These are phyloP conservation scores for Kodamaea ohmeri DNA, from an alignment of 1,139 yeast genomes.

Conservation along the genomic window DNA sequence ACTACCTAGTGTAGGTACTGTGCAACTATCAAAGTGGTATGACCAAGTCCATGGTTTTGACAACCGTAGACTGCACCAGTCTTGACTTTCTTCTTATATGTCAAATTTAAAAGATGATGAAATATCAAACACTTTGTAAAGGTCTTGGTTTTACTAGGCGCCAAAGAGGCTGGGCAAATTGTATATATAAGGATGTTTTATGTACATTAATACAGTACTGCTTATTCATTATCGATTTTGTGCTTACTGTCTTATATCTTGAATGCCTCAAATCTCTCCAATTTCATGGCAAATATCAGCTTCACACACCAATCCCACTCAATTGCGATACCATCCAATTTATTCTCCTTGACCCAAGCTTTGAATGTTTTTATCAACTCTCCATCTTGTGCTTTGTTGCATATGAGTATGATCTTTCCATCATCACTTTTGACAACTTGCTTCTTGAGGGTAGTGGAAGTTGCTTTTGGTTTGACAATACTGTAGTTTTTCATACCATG, in stretches of 20 bases:
- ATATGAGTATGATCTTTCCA: constrained; percentile 29
- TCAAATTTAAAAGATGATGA: background rate
- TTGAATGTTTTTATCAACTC: constrained; percentile 43
- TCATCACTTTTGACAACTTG: constrained; percentile 9
- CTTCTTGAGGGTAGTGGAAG: constrained; percentile 12
- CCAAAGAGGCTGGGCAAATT: too few relatives aligned
- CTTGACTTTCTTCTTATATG: background rate
- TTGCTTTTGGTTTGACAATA: constrained; percentile 24
- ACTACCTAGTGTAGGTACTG: too few relatives aligned
- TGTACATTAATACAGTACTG: too few relatives aligned
- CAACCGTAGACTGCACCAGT: background rate
- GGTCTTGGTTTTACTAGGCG: too few relatives aligned
- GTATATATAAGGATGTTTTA: too few relatives aligned
- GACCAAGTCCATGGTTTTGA: constrained; percentile 1
- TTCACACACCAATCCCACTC: constrained; percentile 73
- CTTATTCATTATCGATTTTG: too few relatives aligned
- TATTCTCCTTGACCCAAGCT: constrained; percentile 25
- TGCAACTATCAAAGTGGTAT: background rate
- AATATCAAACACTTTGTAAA: too few relatives aligned
- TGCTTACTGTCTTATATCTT: constrained; percentile 14
- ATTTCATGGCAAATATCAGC: constrained; percentile 50
- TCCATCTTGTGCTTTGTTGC: constrained; percentile 43
- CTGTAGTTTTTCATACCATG: constrained; percentile 56
- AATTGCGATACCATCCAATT: constrained; percentile 29
- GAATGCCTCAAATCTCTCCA: constrained; percentile 27